Conservation (phyloP, 306 rosid genomes). For the Pyrus pyrifolia region DNA sequence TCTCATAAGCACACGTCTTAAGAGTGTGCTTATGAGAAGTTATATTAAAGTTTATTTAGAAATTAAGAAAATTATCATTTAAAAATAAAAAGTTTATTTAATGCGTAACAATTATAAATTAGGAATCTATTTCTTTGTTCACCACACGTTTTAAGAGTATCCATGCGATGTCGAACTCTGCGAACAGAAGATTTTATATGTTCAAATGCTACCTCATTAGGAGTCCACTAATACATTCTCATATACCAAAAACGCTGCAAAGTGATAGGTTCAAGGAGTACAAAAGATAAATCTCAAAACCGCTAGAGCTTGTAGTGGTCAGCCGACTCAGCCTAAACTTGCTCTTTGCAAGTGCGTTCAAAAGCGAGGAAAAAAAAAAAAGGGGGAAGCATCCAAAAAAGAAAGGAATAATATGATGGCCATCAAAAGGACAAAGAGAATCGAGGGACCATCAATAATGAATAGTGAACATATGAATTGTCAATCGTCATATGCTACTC, state of each 20-base stretch:
- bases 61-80: too few relatives aligned
- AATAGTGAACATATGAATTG: background rate
- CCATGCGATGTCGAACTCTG: background rate
- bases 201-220: background rate
- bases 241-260: background rate
- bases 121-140: background rate
- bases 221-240: background rate
- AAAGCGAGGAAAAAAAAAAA: constrained; percentile 22
- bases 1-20: too few relatives aligned
- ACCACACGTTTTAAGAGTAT: background rate
- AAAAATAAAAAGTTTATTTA: too few relatives aligned
- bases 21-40: too few relatives aligned
- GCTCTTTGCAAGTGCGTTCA: constrained; percentile 31
- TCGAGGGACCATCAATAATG: constrained; percentile 21
- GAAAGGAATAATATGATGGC: constrained; percentile 21
- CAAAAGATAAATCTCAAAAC: background rate
- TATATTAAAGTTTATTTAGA: too few relatives aligned
- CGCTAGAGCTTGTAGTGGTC: background rate
- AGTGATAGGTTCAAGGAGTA: background rate
- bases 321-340: background rate
- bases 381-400: constrained; percentile 31
- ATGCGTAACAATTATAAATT: too few relatives aligned
- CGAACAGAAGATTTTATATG: background rate
- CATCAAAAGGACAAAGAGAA: constrained; percentile 20
- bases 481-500: background rate